Base-by-base conservation (phyloP, 495 filamentous ascomycete species). In the Daldinia decipiens region DNA sequence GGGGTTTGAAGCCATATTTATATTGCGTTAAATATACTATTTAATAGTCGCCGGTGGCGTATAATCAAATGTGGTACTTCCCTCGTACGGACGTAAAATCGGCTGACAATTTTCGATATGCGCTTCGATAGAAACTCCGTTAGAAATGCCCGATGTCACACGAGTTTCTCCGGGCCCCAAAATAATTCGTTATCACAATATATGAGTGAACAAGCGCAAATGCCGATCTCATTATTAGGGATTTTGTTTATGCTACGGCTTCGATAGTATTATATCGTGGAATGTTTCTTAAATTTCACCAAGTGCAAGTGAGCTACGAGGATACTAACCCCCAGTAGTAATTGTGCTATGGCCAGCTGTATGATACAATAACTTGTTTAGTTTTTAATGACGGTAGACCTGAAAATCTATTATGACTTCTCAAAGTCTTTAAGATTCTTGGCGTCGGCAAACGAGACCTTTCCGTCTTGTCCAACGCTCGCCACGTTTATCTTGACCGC, bases 391-490 rank as follows among this genome's bases (percentile, higher is more conserved):
- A 24, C 11, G 24, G 32, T 15, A 26, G 32, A 47, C 38, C 34
- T 51, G 32, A 45, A 26, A 27, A 34, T 59, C 26, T 43, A 21
- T 24, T 9, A 38, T 71, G 54, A 79, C 69, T 76, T 76, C 51
- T 84, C 79, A 75, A 88, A 87, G 32, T 85, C 81, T 68, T 86
- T 84, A 29, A 85, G 74, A 61, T 85, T 82, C 53, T 82, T 80
- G 7, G 82, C 80, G 64, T 92, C 88, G 73, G 89, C 86, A 69
- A 94, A 88, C 52, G 83, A 82, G 31, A 91, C 89, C 78, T 92
- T 91, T 3, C 92, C 92, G 65, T 90, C 88, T 62, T 83, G 82
- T 4, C 83, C 82, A 8, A 94, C 84, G 51, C 80, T 86, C 0
- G 90, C 91, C 36, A 91, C 72, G 50, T 81, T 80, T 36, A 87